Base-by-base conservation (phyloP, 177 flowering plant species). In the Vitis hybrid region DNA sequence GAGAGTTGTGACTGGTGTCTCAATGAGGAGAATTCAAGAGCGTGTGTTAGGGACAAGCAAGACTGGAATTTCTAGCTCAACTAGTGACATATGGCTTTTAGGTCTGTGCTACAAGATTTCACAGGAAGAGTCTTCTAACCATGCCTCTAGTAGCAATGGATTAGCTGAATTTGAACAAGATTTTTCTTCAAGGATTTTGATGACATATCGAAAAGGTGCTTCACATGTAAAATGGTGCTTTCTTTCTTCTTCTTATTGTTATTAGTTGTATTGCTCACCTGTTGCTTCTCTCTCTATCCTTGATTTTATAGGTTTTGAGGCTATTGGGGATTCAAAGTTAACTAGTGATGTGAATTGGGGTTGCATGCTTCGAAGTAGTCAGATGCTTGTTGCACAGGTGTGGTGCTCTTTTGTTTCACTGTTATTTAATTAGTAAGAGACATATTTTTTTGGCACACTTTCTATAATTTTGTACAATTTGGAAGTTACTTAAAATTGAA, bases 341-440 rank as follows among this genome's bases (percentile, higher is more conserved):
- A 85, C 90, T 5, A 93, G 90, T 74, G 99, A 95, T 78, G 91
- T 84, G 12, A 63, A 77, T 66, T 95, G 98, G 98, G 99, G 99
- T 58, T 95, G 99, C 81, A 95, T 95, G 99, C 88, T 93, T 69
- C 82, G 99, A 64, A 95, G 99, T 73, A 89, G 99, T 75, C 99
- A 95, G 79, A 95, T 95, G 99, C 98, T 95, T 78, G 82, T 91
- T 70, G 97, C 99, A 32, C 99, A 95, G 90, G 99, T 85, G 21
- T 58, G 19, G 30, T 72, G 12, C 64, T 63, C 10, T 52, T 65
- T 23, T 23, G 7, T 51, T 52, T 26, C 9, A n/a, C 14, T 13
- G 45, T 40, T 40, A 40, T 40, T 40, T 40, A 40, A 40, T 40
- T 40, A 40, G 45, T 40, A 40, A 40, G 45, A 40, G 45, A 40